Percentiles rank a stretch among this genome's conserved stretches.
phyloP scores from a whole-genome alignment of 257 asterid species.

The Solanum pennellii region DNA sequence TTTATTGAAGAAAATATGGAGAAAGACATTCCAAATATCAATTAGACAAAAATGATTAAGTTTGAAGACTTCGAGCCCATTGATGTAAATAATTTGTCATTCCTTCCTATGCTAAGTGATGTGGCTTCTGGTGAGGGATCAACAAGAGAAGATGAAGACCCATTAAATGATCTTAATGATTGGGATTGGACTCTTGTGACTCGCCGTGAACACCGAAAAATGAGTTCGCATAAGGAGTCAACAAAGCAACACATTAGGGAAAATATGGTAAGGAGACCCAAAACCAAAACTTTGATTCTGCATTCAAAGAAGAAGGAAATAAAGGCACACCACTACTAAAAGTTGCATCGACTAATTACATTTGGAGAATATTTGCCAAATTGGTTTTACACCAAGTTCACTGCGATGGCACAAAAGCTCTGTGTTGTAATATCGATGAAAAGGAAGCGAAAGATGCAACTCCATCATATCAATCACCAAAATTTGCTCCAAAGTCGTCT shows the following conservation, averaged over 20 bases:
- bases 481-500: not conserved
- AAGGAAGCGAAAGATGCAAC: not conserved
- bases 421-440: not conserved
- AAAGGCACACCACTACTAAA: not conserved
- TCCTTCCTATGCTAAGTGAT: not conserved
- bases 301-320: not conserved
- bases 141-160: not conserved
- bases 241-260: not conserved
- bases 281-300: not conserved
- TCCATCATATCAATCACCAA: not conserved
- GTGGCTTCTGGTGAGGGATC: not conserved
- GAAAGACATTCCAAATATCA: not conserved
- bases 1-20: not conserved
- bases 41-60: no score
- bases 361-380: not conserved
- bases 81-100: not conserved
- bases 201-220: no score
- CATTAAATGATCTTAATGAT: not conserved
- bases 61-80: not conserved
- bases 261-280: not conserved
- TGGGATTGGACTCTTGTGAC: not conserved
- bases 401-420: not conserved
- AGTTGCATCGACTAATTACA: no score
- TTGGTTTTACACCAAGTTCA: not conserved
- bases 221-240: not conserved